Evolutionary conservation across 768 basidiomycete genomes (phyloP).

Genomic region (Chalciporus chontae): DNA sequence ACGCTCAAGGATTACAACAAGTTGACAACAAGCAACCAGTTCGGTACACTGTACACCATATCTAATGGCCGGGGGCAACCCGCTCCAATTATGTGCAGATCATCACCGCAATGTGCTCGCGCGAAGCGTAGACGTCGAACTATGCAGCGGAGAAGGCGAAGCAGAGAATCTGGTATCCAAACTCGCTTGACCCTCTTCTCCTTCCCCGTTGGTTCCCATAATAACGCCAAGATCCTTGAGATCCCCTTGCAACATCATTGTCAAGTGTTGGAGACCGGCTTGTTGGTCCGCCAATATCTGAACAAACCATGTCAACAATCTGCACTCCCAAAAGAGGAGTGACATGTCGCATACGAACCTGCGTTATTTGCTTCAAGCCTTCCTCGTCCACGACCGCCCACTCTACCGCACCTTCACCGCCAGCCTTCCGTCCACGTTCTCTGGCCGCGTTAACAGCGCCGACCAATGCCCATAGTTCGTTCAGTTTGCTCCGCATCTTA

Average conservation of each 20-base stretch:
- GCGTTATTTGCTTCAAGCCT: conserved; percentile 70
- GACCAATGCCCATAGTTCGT: conserved; percentile 83
- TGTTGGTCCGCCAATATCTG: conserved; percentile 79
- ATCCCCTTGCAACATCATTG: conserved; percentile 64
- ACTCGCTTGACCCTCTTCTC: conserved; percentile 26
- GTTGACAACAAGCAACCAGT: not conserved
- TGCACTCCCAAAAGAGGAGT: not conserved
- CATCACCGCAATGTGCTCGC: conserved; percentile 24
- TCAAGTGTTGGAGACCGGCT: conserved; percentile 74
- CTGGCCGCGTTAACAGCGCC: conserved; percentile 63
- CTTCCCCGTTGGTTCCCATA: conserved; percentile 43
- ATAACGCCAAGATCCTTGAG: conserved; percentile 67
- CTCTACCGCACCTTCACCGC: conserved; percentile 43
- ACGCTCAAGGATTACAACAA: conserved; percentile 9
- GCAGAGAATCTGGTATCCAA: conserved; percentile 16
- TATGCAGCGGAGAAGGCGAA: conserved; percentile 19
- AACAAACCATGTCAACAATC: conserved; percentile 1
- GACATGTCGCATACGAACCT: conserved; percentile 41
- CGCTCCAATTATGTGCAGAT: not conserved
- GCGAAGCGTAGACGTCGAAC: conserved; percentile 26
- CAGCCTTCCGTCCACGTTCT: conserved; percentile 45
- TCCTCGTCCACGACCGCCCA: conserved; percentile 90
- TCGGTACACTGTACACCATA: conserved; percentile 9
- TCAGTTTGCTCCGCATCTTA: conserved; percentile 66
- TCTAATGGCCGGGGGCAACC: conserved; percentile 1